phyloP scores from a whole-genome alignment of 225 moss, liverwort and hornwort species.

The Bryum argenteum region DNA sequence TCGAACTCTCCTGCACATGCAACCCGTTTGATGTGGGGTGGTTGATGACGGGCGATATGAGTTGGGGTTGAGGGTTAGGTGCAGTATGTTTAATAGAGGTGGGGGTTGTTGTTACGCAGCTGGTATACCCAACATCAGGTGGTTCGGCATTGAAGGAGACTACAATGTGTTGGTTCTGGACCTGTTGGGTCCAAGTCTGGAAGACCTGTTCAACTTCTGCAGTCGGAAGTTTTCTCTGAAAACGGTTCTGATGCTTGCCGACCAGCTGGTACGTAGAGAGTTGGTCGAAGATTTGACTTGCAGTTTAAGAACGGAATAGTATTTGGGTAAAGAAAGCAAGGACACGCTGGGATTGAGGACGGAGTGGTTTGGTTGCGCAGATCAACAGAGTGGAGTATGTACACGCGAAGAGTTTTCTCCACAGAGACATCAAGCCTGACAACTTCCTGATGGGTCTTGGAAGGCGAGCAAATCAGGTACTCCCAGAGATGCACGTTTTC shows the following conservation, averaged over 20 bases:
- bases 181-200: conserved; percentile 91
- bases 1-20: background rate
- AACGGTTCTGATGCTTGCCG: conserved; percentile 96
- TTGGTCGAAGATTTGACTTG: background rate
- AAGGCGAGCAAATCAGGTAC: conserved; percentile 94
- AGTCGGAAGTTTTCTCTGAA: conserved; percentile 87
- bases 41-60: background rate
- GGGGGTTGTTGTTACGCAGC: conserved; percentile 46
- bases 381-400: conserved; percentile 97
- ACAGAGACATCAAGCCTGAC: conserved; percentile 93
- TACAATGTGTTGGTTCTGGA: conserved; percentile 82
- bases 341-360: background rate
- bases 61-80: background rate
- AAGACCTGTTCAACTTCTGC: conserved; percentile 93
- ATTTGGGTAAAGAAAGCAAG: background rate
- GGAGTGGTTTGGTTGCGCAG: conserved; percentile 35
- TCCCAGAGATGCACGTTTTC: too few species aligned
- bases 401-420: conserved; percentile 90
- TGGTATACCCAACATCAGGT: conserved; percentile 87
- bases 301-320: background rate
- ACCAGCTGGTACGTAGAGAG: conserved; percentile 67
- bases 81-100: background rate
- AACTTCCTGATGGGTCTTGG: conserved; percentile 96
- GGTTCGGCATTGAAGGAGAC: conserved; percentile 88
- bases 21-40: background rate